Evolutionary conservation across 805 yeast species (phyloP).

Genomic region (Lipomyces yamadae): DNA sequence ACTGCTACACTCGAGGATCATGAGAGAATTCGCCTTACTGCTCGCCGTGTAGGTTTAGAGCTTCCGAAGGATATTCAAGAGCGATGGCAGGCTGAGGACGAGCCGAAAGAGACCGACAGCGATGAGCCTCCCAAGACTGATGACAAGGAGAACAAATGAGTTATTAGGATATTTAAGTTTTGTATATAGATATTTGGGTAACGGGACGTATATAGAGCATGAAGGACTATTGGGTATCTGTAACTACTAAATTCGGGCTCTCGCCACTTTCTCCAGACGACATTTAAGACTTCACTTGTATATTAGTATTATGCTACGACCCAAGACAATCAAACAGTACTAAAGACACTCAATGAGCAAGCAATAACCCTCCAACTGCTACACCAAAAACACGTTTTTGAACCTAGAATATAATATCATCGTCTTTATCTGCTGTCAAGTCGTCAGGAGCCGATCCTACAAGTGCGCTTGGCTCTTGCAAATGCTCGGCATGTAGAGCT

Average conservation of each 20-base stretch:
- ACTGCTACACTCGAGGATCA: conserved; percentile 76
- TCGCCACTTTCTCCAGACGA: neutral
- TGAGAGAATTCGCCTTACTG: conserved; percentile 79
- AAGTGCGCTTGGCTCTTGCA: conserved; percentile 45
- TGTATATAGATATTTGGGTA: conserved; percentile 10
- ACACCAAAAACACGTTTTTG: neutral
- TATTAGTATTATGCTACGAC: conserved; percentile 15
- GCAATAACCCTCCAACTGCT: neutral
- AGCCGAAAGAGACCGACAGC: neutral
- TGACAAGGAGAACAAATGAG: neutral
- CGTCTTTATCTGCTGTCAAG: conserved; percentile 52
- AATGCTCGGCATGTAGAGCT: conserved; percentile 41
- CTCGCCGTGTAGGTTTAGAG: conserved; percentile 84
- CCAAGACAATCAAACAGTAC: neutral
- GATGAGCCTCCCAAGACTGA: neutral
- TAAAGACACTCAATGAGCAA: neutral
- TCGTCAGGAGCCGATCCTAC: conserved; percentile 37
- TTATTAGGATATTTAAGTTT: neutral
- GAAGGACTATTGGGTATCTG: neutral
- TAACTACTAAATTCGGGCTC: neutral
- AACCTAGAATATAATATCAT: conserved; percentile 47
- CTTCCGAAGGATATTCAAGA: conserved; percentile 51
- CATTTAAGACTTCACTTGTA: neutral
- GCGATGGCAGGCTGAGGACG: conserved; percentile 27
- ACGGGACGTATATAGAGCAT: neutral